Base-by-base conservation (phyloP, 2,329 filamentous ascomycete genomes). In the Coniochaeta pulveracea region DNA sequence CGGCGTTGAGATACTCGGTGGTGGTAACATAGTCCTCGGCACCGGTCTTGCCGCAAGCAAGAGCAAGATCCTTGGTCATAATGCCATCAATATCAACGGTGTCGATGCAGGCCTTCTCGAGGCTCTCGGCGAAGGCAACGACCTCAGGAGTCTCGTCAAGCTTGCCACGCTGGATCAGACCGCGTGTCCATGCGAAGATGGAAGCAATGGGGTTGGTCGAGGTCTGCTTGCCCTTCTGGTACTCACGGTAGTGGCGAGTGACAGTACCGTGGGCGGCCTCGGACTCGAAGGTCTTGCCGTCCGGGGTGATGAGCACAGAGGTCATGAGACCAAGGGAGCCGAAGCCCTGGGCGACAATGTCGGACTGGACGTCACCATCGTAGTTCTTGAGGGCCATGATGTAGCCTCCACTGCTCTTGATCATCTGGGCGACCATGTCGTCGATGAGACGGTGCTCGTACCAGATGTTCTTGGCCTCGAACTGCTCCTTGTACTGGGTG, bases 341-440 rank as follows among this genome's bases (percentile, higher is more conserved):
- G 63, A 96, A 98, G 46, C 91, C 91, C 65, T 98, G 91, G 38
- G 91, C 91, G 42, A 98, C 85, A 50, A 96, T 89, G 58, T 98
- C 91, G 57, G 88, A 95, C 67, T 96, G 91, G 43, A 98, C 91
- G 52, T 98, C 91, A 60, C 91, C 91, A 52, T 96, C 91, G 67
- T 96, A 95, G 77, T 96, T 96, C 80, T 98, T 98, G 60, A 96
- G 76, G 41, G 91, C 91, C 72, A 96, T 95, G 57, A 96, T 76
- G 64, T 91, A 95, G 43, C 91, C 91, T 48, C 91, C 91, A 51
- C 80, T 76, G 64, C 83, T 91, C 83, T 98, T 98, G 72, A 98
- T 83, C 91, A 98, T 98, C 73, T 98, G 91, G 32, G 91, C 91
- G 43, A 98, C 91, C 91, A 98, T 96, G 65, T 98, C 91, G 64